These are phyloP conservation scores for Chaetoscypha palmicola DNA, from an alignment of 2,329 filamentous ascomycete genomes.

Conservation along the genomic window DNA sequence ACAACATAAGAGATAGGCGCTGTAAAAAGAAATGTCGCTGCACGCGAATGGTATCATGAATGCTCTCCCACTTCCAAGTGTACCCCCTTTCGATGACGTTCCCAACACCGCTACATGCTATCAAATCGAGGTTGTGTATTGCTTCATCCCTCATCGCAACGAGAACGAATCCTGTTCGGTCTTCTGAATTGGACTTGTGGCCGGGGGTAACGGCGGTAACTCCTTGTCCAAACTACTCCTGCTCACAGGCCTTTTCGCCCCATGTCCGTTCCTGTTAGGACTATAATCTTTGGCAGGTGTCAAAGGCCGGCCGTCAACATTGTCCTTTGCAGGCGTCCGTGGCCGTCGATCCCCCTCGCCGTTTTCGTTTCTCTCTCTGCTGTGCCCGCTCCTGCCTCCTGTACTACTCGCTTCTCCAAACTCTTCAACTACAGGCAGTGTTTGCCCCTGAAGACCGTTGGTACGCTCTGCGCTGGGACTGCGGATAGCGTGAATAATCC, in stretches of 20 bases:
- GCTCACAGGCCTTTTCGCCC: conserved; percentile 33
- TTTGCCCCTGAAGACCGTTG: conserved; percentile 47
- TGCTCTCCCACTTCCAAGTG: conserved; percentile 6
- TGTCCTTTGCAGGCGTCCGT: conserved; percentile 38
- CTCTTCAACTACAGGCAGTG: conserved; percentile 82
- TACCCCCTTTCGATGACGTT: background rate
- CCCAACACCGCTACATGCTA: background rate
- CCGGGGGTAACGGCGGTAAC: conserved; percentile 47
- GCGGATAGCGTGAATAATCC: conserved; percentile 46
- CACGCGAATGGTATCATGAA: conserved; percentile 20
- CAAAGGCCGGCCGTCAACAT: conserved; percentile 20
- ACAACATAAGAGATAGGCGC: background rate
- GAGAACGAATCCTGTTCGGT: conserved; percentile 4
- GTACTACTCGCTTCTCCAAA: conserved; percentile 69
- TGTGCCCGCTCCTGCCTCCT: conserved; percentile 49
- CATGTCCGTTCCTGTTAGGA: conserved; percentile 11
- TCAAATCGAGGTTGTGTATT: too few species aligned
- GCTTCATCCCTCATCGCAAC: background rate
- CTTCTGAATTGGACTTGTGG: conserved; percentile 14
- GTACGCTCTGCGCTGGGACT: conserved; percentile 50
- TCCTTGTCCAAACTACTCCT: conserved; percentile 54
- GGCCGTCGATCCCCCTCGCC: conserved; percentile 33
- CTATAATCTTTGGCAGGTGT: conserved; percentile 19
- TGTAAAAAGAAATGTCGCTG: conserved; percentile 5
- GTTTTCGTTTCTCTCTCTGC: conserved; percentile 33